Base-by-base conservation (phyloP, 768 basidiomycete genomes). In the Cyclocybe aegerita region DNA sequence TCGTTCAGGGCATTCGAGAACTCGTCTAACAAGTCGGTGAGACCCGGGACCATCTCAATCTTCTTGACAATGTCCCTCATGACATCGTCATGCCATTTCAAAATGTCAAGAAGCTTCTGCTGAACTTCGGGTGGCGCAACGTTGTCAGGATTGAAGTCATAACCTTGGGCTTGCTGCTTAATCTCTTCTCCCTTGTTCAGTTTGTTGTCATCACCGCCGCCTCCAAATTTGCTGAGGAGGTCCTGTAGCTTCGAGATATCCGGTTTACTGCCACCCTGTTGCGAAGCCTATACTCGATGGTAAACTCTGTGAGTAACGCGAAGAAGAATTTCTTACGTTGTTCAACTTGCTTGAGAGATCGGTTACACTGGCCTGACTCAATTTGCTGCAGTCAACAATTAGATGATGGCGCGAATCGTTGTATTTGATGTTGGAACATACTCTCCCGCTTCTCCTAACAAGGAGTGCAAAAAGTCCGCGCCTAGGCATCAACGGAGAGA, bases 371-470 rank as follows among this genome's bases (percentile, higher is more conserved):
- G 82, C 77, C 64, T 83, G 80, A 57, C 79, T 81, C 55, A 85
- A 47, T 57, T 82, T 75, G 52, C 81, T 82, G 49, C 37, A 9
- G 4, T 56, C 12, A 52, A 43, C 43, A 35, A 46, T 17, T 52
- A 14, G 33, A 50, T 42, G 23, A 37, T 47, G 32, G 33, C 23
- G n/a, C 23, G 37, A 42, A 39, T 43, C 39, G 1, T 14, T 34
- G 14, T 23, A 10, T 10, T 4, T 16, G n/a, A 23, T 12, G 8
- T 4, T 43, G 29, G 41, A 17, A 63, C 76, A 55, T 62, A 81
- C 80, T 86, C 83, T 39, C 79, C 79, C 12, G 83, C 82, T 65
- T 86, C 83, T 44, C 82, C 83, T 60, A 85, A 71, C 11, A 86
- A 66, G 15, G 81, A 85, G 58, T 83, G 78, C 54, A 85, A 69